A percentile compares a stretch with the other conserved stretches of the same genome.
These are phyloP conservation scores for Epichloe glyceriae DNA, from an alignment of 2,329 filamentous ascomycete species.

Conservation along the genomic window DNA sequence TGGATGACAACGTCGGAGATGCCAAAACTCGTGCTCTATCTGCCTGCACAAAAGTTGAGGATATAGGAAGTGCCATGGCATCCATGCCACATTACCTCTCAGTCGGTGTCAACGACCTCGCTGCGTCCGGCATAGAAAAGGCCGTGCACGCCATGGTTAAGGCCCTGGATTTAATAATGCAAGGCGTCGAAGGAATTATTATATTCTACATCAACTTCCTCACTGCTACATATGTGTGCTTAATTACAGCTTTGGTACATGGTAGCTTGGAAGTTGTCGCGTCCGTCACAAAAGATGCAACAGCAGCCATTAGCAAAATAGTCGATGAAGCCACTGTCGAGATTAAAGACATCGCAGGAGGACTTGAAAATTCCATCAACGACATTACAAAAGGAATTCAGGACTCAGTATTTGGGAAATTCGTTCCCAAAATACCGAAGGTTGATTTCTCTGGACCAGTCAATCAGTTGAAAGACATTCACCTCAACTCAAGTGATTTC, in stretches of 20 bases:
- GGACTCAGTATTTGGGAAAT: constrained; percentile 36
- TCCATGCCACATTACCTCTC: constrained; percentile 97
- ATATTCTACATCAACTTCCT: constrained; percentile 88
- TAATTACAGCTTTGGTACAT: constrained; percentile 71
- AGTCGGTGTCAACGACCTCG: constrained; percentile 73
- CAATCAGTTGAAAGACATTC: constrained; percentile 53
- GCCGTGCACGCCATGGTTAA: constrained; percentile 68
- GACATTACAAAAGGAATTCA: constrained; percentile 32
- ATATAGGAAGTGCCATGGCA: constrained; percentile 86
- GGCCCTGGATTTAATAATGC: constrained; percentile 66
- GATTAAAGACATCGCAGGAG: constrained; percentile 44
- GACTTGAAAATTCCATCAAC: constrained; percentile 34
- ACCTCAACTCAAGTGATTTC: constrained; percentile 54
- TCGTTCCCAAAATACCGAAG: constrained; percentile 28
- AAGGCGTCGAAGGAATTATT: constrained; percentile 73
- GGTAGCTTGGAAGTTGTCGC: constrained; percentile 61
- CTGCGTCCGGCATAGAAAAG: constrained; percentile 66
- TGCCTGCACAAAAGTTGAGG: constrained; percentile 85
- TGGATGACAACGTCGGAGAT: constrained; percentile 60
- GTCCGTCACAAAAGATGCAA: constrained; percentile 38
- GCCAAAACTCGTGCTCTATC: constrained; percentile 74
- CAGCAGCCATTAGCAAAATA: constrained; percentile 35
- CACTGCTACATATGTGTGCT: constrained; percentile 78
- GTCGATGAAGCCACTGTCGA: constrained; percentile 42
- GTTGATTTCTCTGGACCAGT: constrained; percentile 56